phyloP scores from a whole-genome alignment of 331 rosid species.

The Erythrophleum ivorense region DNA sequence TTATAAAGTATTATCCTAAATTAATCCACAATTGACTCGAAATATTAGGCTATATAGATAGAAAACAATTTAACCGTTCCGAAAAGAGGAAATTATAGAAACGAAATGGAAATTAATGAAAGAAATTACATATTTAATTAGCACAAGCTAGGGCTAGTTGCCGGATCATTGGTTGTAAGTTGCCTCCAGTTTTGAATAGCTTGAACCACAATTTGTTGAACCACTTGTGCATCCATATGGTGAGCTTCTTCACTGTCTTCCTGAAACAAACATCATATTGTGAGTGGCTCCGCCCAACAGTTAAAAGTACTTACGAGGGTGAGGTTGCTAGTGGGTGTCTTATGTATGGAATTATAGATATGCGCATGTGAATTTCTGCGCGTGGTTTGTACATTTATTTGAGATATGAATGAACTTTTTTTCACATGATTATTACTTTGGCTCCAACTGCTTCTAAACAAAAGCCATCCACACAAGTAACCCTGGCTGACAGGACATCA shows the following conservation, averaged over 20 bases:
- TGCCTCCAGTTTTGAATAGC: constrained; percentile 58
- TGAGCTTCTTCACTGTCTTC: constrained; percentile 30
- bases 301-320: neutral
- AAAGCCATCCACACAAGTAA: constrained; percentile 48
- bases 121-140: neutral
- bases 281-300: constrained; percentile 6
- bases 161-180: constrained; percentile 12
- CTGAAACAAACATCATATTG: constrained; percentile 38
- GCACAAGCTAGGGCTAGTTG: neutral
- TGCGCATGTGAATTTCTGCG: neutral
- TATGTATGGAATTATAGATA: neutral
- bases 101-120: neutral
- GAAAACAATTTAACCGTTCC: neutral
- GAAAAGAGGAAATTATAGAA: neutral
- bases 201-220: constrained; percentile 47
- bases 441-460: constrained; percentile 54
- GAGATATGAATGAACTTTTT: neutral
- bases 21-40: neutral
- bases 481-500: constrained; percentile 57
- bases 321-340: neutral
- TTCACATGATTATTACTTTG: constrained; percentile 37
- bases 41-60: neutral
- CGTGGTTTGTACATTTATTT: neutral
- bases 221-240: constrained; percentile 39
- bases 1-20: too few species aligned